A percentile compares a stretch with the other conserved stretches of the same genome.
Evolutionary conservation across 1,284 basidiomycete genomes (phyloP).

Genomic region (Rhodotorula sp.): DNA sequence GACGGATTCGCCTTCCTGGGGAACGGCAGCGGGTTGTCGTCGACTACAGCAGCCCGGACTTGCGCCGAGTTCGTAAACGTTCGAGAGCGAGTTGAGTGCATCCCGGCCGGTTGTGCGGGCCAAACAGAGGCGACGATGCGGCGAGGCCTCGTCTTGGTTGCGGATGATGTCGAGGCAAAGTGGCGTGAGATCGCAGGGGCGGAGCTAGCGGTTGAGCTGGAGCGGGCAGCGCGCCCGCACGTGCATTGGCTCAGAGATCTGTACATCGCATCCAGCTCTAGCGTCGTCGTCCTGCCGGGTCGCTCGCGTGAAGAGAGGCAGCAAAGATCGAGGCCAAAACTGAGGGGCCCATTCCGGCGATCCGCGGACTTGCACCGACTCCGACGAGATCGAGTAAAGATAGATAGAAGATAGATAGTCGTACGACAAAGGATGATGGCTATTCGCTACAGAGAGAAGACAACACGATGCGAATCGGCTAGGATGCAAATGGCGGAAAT

Average conservation of each 20-base stretch:
- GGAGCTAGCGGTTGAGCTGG: background rate
- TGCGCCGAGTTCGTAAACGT: background rate
- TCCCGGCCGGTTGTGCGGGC: background rate
- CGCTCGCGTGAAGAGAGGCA: no score
- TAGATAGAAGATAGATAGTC: no score
- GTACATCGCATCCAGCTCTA: no score
- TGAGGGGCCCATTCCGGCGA: no score
- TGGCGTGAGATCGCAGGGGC: background rate
- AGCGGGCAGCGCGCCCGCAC: background rate
- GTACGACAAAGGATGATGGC: no score
- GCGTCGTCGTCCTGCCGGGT: no score
- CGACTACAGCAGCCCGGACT: background rate
- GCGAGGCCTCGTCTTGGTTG: background rate
- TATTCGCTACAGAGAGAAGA: no score
- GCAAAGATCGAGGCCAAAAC: no score
- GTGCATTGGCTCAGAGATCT: background rate
- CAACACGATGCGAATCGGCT: no score
- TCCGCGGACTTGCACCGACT: no score
- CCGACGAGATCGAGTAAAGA: no score
- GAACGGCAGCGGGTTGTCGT: slow-evolving; percentile 25
- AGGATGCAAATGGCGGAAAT: background rate
- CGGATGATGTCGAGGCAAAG: background rate
- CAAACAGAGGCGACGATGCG: background rate
- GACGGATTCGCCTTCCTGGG: slow-evolving; percentile 22
- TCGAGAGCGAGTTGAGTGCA: background rate